Conservation (phyloP, 2,329 filamentous ascomycete genomes). For the Ceratocystis alfenasii region DNA sequence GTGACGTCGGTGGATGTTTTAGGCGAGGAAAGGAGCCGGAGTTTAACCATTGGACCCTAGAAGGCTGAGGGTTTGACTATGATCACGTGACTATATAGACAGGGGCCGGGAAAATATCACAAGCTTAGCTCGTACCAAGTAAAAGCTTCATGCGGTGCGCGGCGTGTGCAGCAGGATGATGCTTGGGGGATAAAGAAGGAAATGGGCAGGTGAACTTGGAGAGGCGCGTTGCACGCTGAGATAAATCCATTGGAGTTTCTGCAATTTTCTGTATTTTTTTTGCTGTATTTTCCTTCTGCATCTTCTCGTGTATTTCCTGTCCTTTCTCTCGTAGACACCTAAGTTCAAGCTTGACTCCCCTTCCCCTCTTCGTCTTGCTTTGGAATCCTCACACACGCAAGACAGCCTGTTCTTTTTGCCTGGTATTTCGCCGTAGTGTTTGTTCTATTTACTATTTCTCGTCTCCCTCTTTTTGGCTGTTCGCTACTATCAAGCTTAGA, state of each 20-base stretch:
- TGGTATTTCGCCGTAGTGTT: not conserved
- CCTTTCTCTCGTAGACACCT: not conserved
- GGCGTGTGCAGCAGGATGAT: not conserved
- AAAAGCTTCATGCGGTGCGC: not conserved
- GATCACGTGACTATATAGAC: not conserved
- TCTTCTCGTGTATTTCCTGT: not conserved
- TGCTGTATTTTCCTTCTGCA: not conserved
- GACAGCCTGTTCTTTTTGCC: slow-evolving; percentile 5
- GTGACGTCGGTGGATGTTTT: slow-evolving; percentile 2
- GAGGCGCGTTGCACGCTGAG: not conserved
- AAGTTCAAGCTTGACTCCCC: not conserved
- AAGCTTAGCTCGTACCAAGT: not conserved
- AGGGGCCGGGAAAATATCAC: not conserved
- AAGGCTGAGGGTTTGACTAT: not conserved
- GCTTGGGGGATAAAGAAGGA: not conserved
- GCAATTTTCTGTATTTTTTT: not conserved
- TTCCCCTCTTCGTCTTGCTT: too few relatives aligned
- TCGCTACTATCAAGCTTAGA: not conserved
- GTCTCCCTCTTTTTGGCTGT: not conserved
- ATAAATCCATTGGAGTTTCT: not conserved
- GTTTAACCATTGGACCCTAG: not conserved
- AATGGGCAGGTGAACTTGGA: not conserved
- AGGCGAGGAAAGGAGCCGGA: not conserved
- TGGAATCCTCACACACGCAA: not conserved
- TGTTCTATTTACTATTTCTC: not conserved